phyloP scores from a whole-genome alignment of 305 asterid species.

The Fraxinus angustifolia region DNA sequence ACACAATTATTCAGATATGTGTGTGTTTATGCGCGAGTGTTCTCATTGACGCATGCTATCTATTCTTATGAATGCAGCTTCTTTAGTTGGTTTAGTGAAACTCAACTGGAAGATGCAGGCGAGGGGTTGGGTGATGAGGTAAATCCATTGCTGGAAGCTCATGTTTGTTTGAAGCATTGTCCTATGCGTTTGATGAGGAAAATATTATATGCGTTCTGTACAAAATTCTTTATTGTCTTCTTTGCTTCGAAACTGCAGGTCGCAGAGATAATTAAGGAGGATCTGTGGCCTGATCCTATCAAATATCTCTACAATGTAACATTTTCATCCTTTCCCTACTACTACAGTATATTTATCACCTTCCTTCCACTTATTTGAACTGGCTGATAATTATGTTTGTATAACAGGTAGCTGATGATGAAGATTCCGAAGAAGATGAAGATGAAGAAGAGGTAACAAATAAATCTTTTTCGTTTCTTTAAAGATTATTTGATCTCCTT shows the following conservation, averaged over 20 bases:
- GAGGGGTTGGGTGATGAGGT: conserved; percentile 54
- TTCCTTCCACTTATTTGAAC: conserved; percentile 3
- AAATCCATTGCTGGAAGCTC: conserved; percentile 19
- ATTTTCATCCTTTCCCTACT: not conserved
- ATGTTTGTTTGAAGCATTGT: conserved; percentile 1
- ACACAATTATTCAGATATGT: not conserved
- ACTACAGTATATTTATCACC: not conserved
- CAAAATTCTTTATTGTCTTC: not conserved
- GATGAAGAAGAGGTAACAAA: conserved; percentile 36
- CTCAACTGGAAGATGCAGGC: conserved; percentile 33
- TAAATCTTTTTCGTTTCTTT: not conserved
- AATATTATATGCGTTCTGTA: not conserved
- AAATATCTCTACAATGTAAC: conserved; percentile 37
- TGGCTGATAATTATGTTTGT: conserved; percentile 6
- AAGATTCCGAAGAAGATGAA: conserved; percentile 32
- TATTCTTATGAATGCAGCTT: conserved; percentile 48
- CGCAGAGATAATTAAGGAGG: conserved; percentile 56
- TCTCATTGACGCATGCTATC: conserved; percentile 8
- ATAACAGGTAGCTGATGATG: conserved; percentile 48
- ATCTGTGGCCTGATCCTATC: conserved; percentile 57
- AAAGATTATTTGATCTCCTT: conserved; percentile 3
- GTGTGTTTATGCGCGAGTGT: not conserved
- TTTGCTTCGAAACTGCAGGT: conserved; percentile 41
- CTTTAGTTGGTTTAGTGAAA: conserved; percentile 55
- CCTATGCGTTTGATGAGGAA: not conserved